Base-by-base conservation (phyloP, 371 early-diverging fungal genomes). In the Mucor ambiguus region DNA sequence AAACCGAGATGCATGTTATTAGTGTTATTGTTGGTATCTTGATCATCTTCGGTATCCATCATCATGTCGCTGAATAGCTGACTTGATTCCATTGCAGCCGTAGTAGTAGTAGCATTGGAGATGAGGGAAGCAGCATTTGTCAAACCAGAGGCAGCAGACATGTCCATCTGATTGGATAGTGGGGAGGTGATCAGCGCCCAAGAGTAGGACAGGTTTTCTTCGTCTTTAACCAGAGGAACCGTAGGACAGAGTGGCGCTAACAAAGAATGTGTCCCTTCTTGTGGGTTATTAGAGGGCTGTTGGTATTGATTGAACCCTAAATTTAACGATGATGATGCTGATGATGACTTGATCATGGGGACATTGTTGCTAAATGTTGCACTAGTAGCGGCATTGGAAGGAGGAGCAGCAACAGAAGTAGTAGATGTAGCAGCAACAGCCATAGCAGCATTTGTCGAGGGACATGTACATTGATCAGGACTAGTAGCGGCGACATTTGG, bases 131-230 rank as follows among this genome's bases (percentile, higher is more conserved):
- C 22, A 26, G 49, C 22, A 49, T 26, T 26, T 9, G 37, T 37
- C 37, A 37, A 37, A 5, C 11, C 8, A 63, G 24, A 30, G 7
- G 24, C 22, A n/a, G 28, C 35, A 63, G 58, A 41, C 14, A 69
- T 30, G 16, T 67, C 59, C n/a, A 52, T 35, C 20, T 71, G 63
- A 54, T 67, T 72, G 54, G 54, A 2, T 3, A 58, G 26, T 28
- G 72, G 67, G n/a, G 73, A 71, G 32, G 69, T 71, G 58, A 73
- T 64, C 63, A 71, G 48, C 26, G 76, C 76, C 74, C 70, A 75
- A 5, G 71, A 66, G 58, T 67, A 48, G 64, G 72, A 64, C 58
- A 61, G 28, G 41, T 61, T 41, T 58, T 70, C 66, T 41, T 65
- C 70, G 24, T 49, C 58, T n/a, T 46, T 32, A 22, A 49, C 22